Conservation (phyloP, 176 grass and related monocot species). For the Cocos nucifera region DNA sequence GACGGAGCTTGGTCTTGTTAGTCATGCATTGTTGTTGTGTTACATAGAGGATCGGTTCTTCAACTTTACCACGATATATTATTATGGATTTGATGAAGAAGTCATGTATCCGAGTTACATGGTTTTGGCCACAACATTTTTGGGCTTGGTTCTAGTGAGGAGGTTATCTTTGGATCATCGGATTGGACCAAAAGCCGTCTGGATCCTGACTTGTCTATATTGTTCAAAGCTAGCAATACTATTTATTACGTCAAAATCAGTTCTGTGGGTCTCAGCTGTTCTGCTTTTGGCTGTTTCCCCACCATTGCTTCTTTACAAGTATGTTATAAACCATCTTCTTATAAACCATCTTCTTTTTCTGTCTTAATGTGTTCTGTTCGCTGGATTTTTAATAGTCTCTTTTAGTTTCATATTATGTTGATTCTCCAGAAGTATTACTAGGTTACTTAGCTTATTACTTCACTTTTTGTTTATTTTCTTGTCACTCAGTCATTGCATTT, state of each 20-base stretch:
- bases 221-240: constrained; percentile 87
- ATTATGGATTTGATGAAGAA: constrained; percentile 91
- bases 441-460: too few relatives aligned
- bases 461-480: too few relatives aligned
- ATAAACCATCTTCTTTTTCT: constrained; percentile 8
- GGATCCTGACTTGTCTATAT: constrained; percentile 92
- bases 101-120: constrained; percentile 94
- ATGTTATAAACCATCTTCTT: constrained; percentile 9
- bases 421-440: too few relatives aligned
- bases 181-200: constrained; percentile 77
- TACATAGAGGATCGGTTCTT: constrained; percentile 92
- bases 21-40: constrained; percentile 80
- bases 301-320: constrained; percentile 97
- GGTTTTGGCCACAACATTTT: constrained; percentile 76
- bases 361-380: neutral
- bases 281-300: constrained; percentile 83
- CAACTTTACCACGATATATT: constrained; percentile 80
- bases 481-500: too few relatives aligned
- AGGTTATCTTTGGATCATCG: constrained; percentile 71
- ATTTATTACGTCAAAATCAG: constrained; percentile 86
- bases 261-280: constrained; percentile 84
- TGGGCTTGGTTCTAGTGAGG: constrained; percentile 72
- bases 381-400: too few relatives aligned
- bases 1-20: constrained; percentile 72
- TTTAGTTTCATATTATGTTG: too few relatives aligned